These are phyloP conservation scores for Neurospora hispaniola DNA, from an alignment of 495 filamentous ascomycete species.

Conservation along the genomic window DNA sequence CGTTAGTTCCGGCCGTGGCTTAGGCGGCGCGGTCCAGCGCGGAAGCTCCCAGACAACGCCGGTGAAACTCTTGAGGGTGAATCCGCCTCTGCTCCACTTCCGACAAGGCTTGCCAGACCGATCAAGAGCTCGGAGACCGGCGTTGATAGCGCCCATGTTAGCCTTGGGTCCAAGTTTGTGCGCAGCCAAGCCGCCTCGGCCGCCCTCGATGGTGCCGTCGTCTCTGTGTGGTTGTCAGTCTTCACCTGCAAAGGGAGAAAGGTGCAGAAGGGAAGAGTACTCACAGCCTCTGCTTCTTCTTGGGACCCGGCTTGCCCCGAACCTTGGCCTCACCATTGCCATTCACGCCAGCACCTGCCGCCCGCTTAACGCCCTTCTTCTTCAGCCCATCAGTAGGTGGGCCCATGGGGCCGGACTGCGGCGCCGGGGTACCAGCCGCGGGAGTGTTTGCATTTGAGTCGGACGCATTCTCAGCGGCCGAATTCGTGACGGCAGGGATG, in stretches of 20 bases:
- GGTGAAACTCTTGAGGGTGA: conserved; percentile 87
- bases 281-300: conserved; percentile 92
- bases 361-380: conserved; percentile 48
- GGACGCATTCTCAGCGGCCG: conserved; percentile 36
- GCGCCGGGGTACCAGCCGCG: conserved; percentile 31
- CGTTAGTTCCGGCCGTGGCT: conserved; percentile 28
- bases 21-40: conserved; percentile 68
- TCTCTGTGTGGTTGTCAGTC: conserved; percentile 35
- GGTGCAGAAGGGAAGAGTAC: conserved; percentile 24
- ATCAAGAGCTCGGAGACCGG: conserved; percentile 86
- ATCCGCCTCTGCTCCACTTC: conserved; percentile 73
- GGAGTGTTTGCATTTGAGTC: conserved; percentile 38
- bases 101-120: conserved; percentile 82
- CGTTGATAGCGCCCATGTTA: conserved; percentile 96
- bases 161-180: conserved; percentile 94
- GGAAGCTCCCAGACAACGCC: conserved; percentile 76
- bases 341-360: conserved; percentile 33
- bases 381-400: conserved; percentile 46
- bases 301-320: conserved; percentile 80
- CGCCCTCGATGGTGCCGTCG: conserved; percentile 46
- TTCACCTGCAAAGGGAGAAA: neutral
- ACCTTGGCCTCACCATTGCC: conserved; percentile 45
- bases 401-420: conserved; percentile 34
- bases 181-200: conserved; percentile 28
- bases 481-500: conserved; percentile 19